These are phyloP conservation scores for Cercospora citrullina DNA, from an alignment of 2,329 filamentous ascomycete species.

Conservation along the genomic window DNA sequence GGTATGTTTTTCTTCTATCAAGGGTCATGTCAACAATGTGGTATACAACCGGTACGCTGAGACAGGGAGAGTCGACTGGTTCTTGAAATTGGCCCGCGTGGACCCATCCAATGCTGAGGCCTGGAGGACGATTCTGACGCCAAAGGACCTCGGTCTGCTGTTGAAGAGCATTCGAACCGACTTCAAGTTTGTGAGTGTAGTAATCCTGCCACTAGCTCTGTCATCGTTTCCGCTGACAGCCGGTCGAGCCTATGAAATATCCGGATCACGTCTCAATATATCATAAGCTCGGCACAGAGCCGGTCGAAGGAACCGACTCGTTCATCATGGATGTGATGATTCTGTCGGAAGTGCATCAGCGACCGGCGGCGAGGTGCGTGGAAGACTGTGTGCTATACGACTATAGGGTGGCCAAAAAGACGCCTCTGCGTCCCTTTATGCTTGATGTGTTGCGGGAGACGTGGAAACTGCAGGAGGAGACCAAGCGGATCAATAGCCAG, in stretches of 20 bases:
- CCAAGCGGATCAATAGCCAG: slow-evolving; percentile 53
- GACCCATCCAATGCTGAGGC: slow-evolving; percentile 61
- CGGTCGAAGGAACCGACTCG: slow-evolving; percentile 51
- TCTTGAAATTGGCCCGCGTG: slow-evolving; percentile 65
- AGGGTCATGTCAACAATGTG: slow-evolving; percentile 82
- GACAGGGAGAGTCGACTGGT: slow-evolving; percentile 76
- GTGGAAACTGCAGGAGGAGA: slow-evolving; percentile 62
- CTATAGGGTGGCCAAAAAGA: slow-evolving; percentile 61
- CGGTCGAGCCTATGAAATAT: slow-evolving; percentile 70
- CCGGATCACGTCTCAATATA: slow-evolving; percentile 82
- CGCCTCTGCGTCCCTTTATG: slow-evolving; percentile 61
- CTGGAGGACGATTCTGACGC: slow-evolving; percentile 71
- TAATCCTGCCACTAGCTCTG: background rate
- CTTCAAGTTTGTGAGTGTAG: slow-evolving; percentile 72
- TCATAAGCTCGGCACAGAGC: slow-evolving; percentile 67
- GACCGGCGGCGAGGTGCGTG: slow-evolving; percentile 69
- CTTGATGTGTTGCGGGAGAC: slow-evolving; percentile 59
- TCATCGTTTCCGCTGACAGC: slow-evolving; percentile 18
- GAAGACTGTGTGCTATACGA: slow-evolving; percentile 83
- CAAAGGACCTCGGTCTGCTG: slow-evolving; percentile 69
- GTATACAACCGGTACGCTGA: slow-evolving; percentile 83
- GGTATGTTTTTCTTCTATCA: slow-evolving; percentile 16
- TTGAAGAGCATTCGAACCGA: slow-evolving; percentile 76
- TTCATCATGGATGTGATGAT: slow-evolving; percentile 65
- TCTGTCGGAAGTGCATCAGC: slow-evolving; percentile 71